These are phyloP conservation scores for Solanum rostratum DNA, from an alignment of 257 asterid genomes.

Conservation along the genomic window DNA sequence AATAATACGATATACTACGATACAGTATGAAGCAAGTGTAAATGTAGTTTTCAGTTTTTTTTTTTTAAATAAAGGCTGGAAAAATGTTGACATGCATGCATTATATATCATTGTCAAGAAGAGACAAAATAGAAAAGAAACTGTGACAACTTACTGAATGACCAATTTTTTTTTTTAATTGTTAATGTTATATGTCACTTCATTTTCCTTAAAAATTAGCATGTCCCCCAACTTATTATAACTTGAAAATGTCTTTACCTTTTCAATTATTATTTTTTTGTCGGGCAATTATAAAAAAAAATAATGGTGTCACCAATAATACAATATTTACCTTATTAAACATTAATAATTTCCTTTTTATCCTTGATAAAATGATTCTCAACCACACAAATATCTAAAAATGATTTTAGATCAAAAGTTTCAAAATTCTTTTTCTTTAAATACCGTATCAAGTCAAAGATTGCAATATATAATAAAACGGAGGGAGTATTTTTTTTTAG, in stretches of 20 bases:
- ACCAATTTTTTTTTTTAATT: not conserved
- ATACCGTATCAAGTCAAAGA: too few relatives aligned
- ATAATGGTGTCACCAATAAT: not conserved
- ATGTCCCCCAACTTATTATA: not conserved
- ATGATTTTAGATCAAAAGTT: too few relatives aligned
- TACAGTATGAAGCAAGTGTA: too few relatives aligned
- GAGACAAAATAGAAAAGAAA: not conserved
- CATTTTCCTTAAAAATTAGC: not conserved
- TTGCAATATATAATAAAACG: not conserved
- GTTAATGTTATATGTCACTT: not conserved
- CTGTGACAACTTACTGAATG: not conserved
- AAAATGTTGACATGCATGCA: not conserved
- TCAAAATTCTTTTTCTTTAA: too few relatives aligned
- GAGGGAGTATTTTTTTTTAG: too few relatives aligned
- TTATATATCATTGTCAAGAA: not conserved
- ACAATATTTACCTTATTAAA: not conserved
- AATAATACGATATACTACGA: too few relatives aligned
- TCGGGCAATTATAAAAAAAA: not conserved
- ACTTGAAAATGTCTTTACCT: not conserved
- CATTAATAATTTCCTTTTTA: not conserved
- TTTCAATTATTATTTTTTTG: not conserved
- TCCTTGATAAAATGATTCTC: too few relatives aligned
- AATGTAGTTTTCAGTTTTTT: too few relatives aligned
- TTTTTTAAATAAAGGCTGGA: not conserved
- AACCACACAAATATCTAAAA: too few relatives aligned